Evolutionary conservation across 768 basidiomycete species (phyloP), one percentile per base, ranked within the genome.

Genomic region (Nevesoporus exiguus): DNA sequence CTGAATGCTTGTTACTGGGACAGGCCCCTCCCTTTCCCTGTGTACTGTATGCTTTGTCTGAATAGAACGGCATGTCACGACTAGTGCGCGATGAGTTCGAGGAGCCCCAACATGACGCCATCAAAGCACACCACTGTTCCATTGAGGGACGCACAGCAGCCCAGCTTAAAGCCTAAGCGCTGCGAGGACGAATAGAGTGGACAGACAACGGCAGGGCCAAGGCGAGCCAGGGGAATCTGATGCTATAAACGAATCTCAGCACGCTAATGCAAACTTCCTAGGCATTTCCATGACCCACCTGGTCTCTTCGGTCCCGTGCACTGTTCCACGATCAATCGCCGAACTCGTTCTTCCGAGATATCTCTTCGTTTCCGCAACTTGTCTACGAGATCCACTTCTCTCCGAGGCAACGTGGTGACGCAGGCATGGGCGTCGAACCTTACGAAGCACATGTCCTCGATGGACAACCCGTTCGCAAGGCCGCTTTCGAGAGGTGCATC

Each of bases 351-450:
- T 17, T 61, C 58, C 2, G 66, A 62, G 0, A 9, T 19, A 0
- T 67, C 63, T 30, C 69, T 58, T 17, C 56, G 57, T 27, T 60
- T 61, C 22, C 59, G 61, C 21, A 71, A 29, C 1, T 14, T 24
- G 6, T 58, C 22, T 2, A 40, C 21, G 4, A 59, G 55, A 40
- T 54, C 66, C 11, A 51, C 58, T 0, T 65, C 59, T 31, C 7
- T 58, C 13, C 25, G 39, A 6, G 61, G 55, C 10, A 69, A 42
- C 5, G 74, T 72, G 7, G 75, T 77, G 44, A 77, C 60, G 47
- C 77, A 78, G 5, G 70, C 75, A 17, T 74, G 67, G 8, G 64
- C 74, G 7, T 66, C 47, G 2, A 76, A 75, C 9, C 45, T 33
- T 57, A 14, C 55, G 31, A 57, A 55, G 27, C 61, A 58, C 47